A percentile compares a stretch with the other conserved stretches of the same genome.
Evolutionary conservation across 106 monocot species (phyloP).

Genomic region (Platanthera guangdongensis): DNA sequence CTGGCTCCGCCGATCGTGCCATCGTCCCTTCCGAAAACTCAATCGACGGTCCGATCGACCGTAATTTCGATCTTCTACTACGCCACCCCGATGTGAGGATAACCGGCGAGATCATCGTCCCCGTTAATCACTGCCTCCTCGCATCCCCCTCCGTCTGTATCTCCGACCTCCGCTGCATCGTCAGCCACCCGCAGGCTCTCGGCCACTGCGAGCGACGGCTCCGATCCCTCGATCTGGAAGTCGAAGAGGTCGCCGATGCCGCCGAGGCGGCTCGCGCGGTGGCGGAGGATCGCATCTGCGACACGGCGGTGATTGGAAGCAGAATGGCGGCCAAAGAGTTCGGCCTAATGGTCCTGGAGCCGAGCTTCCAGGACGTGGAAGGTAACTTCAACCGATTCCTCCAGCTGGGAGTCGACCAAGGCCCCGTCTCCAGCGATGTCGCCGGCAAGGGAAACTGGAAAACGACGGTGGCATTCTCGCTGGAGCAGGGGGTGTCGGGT

Average conservation of each 20-base stretch:
- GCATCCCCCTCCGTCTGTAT: slow-evolving; percentile 10
- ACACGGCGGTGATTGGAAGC: slow-evolving; percentile 62
- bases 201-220: slow-evolving; percentile 38
- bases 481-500: slow-evolving; percentile 46
- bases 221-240: slow-evolving; percentile 20
- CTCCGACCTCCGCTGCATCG: slow-evolving; percentile 32
- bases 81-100: slow-evolving; percentile 45
- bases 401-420: slow-evolving; percentile 25
- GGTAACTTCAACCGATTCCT: slow-evolving; percentile 54
- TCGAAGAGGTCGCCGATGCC: slow-evolving; percentile 47
- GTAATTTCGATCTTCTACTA: slow-evolving; percentile 63
- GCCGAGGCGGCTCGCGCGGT: slow-evolving; percentile 45
- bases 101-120: slow-evolving; percentile 52
- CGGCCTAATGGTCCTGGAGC: slow-evolving; percentile 33
- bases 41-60: slow-evolving; percentile 52
- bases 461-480: slow-evolving; percentile 59
- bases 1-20: slow-evolving; percentile 51
- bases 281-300: slow-evolving; percentile 35
- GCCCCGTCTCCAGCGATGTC: neutral
- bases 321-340: slow-evolving; percentile 53
- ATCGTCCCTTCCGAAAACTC: slow-evolving; percentile 68
- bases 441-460: slow-evolving; percentile 14
- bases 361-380: slow-evolving; percentile 41
- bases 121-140: slow-evolving; percentile 68
- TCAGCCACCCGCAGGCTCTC: slow-evolving; percentile 64